Conservation (phyloP, 768 basidiomycete species). For the Scleroderma citrinum region DNA sequence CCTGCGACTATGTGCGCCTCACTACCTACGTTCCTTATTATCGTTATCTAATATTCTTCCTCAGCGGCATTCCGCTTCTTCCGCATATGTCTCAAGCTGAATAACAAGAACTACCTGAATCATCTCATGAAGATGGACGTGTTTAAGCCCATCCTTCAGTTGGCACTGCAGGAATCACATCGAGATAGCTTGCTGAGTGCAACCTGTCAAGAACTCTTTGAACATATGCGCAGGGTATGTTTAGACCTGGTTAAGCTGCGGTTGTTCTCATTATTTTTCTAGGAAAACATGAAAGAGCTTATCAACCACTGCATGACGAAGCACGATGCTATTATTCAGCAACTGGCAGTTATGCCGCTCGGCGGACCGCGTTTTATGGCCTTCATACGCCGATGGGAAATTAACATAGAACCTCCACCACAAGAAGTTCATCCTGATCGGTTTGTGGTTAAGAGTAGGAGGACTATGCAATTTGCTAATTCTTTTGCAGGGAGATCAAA, state of each 20-base stretch:
- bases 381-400: constrained; percentile 82
- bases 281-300: constrained; percentile 87
- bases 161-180: constrained; percentile 76
- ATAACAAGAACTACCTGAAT: constrained; percentile 67
- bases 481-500: constrained; percentile 32
- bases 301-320: constrained; percentile 80
- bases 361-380: constrained; percentile 63
- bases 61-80: constrained; percentile 91
- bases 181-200: constrained; percentile 92
- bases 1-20: constrained; percentile 68
- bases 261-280: constrained; percentile 6
- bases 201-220: constrained; percentile 94
- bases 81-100: constrained; percentile 75
- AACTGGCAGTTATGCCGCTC: constrained; percentile 53
- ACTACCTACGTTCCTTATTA: constrained; percentile 1
- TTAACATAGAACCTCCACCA: constrained; percentile 80
- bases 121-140: constrained; percentile 84
- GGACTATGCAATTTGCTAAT: constrained; percentile 7
- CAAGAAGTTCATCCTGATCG: constrained; percentile 44
- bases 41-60: constrained; percentile 9
- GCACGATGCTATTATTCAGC: constrained; percentile 60
- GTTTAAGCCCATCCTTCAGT: constrained; percentile 74
- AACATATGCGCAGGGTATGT: constrained; percentile 79
- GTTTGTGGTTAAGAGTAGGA: constrained; percentile 30
- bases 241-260: background rate